Conservation (phyloP, 805 yeast genomes). For the Yarrowia hollandica region DNA sequence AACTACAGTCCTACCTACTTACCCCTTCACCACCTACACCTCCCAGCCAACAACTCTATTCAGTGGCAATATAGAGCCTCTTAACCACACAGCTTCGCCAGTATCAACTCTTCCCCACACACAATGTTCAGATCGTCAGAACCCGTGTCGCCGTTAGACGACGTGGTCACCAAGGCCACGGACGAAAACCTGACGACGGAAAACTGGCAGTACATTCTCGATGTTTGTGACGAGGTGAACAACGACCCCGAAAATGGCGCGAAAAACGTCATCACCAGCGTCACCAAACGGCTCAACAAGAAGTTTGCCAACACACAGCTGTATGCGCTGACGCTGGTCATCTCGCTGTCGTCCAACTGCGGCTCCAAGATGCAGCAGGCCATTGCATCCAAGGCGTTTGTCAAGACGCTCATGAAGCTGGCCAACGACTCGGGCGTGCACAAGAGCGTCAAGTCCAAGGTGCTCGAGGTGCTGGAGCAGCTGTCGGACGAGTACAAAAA, state of each 20-base stretch:
- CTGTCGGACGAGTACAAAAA: conserved; percentile 60
- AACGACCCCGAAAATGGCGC: conserved; percentile 61
- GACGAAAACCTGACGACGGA: conserved; percentile 62
- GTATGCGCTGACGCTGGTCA: conserved; percentile 53
- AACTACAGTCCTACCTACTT: too few species aligned
- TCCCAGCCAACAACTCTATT: conserved; percentile 20
- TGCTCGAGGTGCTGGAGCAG: conserved; percentile 68
- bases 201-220: conserved; percentile 65
- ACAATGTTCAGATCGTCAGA: conserved; percentile 27
- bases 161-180: conserved; percentile 51
- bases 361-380: conserved; percentile 67
- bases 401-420: conserved; percentile 50
- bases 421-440: conserved; percentile 60
- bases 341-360: conserved; percentile 72
- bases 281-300: conserved; percentile 51
- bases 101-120: too few species aligned
- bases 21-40: not conserved
- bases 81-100: too few species aligned
- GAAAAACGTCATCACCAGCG: conserved; percentile 48
- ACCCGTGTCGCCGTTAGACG: conserved; percentile 30
- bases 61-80: conserved; percentile 1
- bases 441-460: conserved; percentile 60
- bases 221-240: conserved; percentile 65
- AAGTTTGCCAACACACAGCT: conserved; percentile 66
- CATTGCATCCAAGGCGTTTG: conserved; percentile 59